phyloP scores from a whole-genome alignment of 345 rosid genomes.

The Clausena lansium region DNA sequence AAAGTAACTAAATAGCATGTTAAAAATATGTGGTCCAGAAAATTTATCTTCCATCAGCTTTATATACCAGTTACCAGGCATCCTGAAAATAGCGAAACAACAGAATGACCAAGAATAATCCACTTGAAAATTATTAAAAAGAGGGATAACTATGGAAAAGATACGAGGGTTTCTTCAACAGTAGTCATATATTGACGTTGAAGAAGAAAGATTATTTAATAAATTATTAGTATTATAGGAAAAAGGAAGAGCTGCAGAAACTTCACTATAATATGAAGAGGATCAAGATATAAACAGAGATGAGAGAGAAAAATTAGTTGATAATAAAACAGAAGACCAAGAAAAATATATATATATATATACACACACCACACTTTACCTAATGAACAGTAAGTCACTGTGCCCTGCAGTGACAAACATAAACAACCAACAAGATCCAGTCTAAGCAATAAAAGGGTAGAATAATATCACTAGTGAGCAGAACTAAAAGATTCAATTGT shows the following conservation, averaged over 20 bases:
- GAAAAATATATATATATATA: not conserved
- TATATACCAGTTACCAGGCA: not conserved
- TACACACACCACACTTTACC: not conserved
- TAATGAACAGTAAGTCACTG: not conserved
- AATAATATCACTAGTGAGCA: not conserved
- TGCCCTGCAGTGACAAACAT: conserved; percentile 12
- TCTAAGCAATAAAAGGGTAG: not conserved
- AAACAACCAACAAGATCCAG: not conserved
- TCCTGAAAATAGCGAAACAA: not conserved
- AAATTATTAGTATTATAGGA: not conserved
- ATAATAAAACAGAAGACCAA: not conserved
- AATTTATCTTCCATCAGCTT: conserved; percentile 7
- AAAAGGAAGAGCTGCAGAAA: not conserved
- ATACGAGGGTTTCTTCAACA: not conserved
- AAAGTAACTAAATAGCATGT: conserved; percentile 1
- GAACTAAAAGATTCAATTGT: not conserved
- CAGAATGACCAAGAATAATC: not conserved
- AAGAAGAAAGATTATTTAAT: not conserved
- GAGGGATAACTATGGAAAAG: not conserved
- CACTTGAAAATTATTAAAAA: not conserved
- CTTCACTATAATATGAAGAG: not conserved
- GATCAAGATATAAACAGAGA: not conserved
- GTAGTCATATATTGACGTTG: not conserved
- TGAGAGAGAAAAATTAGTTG: not conserved
- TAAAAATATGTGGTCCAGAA: conserved; percentile 4